phyloP scores from a whole-genome alignment of 1,284 basidiomycete species.

The Cerrena zonata region DNA sequence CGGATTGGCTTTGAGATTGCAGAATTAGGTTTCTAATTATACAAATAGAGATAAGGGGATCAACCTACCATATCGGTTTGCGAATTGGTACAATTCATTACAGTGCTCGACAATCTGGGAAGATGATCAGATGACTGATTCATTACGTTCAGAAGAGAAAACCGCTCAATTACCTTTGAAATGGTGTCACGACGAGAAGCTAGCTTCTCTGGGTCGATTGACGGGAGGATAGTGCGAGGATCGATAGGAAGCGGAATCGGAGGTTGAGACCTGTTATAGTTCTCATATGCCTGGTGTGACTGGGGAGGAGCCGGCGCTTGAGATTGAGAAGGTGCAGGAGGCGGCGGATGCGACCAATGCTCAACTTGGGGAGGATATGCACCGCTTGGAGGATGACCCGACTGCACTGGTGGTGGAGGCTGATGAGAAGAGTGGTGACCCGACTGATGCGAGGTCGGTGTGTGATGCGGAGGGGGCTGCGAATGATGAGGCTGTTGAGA shows the following conservation, averaged over 20 bases:
- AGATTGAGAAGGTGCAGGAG: not conserved
- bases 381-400: not conserved
- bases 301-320: conserved; percentile 20
- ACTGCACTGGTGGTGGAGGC: not conserved
- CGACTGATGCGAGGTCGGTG: not conserved
- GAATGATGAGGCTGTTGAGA: conserved; percentile 16
- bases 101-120: conserved; percentile 59
- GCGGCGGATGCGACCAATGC: conserved; percentile 1
- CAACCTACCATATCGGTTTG: conserved; percentile 55
- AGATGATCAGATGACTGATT: conserved; percentile 8
- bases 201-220: conserved; percentile 10
- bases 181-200: conserved; percentile 20
- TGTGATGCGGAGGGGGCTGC: conserved; percentile 1
- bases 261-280: conserved; percentile 21
- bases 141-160: conserved; percentile 6
- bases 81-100: conserved; percentile 52
- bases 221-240: conserved; percentile 8
- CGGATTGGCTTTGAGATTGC: conserved; percentile 31
- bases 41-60: conserved; percentile 27
- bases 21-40: conserved; percentile 44
- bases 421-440: not conserved
- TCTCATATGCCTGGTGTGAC: conserved; percentile 16
- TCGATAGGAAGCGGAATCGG: conserved; percentile 35
- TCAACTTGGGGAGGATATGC: not conserved
- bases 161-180: conserved; percentile 14